Percentiles rank a stretch among this genome's conserved stretches.
Evolutionary conservation across 192 early-diverging fungal genomes (phyloP).

Genomic region (Piromyces finnis): DNA sequence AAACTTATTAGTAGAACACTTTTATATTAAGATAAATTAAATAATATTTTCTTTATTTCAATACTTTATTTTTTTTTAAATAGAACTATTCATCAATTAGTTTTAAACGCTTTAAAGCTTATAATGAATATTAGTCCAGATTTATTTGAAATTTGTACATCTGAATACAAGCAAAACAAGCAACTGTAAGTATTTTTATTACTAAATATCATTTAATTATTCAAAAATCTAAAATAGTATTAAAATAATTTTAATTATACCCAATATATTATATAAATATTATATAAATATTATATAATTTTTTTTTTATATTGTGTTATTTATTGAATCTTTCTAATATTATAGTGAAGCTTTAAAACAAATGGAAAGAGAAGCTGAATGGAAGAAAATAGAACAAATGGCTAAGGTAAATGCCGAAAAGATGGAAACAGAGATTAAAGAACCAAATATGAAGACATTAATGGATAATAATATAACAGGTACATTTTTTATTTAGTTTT

Average conservation of each 20-base stretch:
- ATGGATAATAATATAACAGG: background rate
- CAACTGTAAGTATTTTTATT: conserved; percentile 44
- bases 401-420: conserved; percentile 22
- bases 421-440: background rate
- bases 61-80: no score
- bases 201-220: background rate
- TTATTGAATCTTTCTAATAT: background rate
- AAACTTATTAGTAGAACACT: no score
- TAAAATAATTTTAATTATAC: no score
- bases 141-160: conserved; percentile 90
- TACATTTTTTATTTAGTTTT: no score
- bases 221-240: no score
- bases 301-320: background rate
- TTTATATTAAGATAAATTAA: no score
- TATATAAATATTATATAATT: background rate
- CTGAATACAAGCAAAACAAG: conserved; percentile 76
- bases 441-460: background rate
- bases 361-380: conserved; percentile 61
- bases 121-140: conserved; percentile 93
- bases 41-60: no score
- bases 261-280: no score
- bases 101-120: conserved; percentile 91
- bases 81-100: conserved; percentile 86
- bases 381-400: conserved; percentile 52
- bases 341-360: conserved; percentile 61